Evolutionary conservation across 1,284 basidiomycete species (phyloP), one percentile per base, ranked within the genome.

Genomic region (Apiotrichum laibachii): DNA sequence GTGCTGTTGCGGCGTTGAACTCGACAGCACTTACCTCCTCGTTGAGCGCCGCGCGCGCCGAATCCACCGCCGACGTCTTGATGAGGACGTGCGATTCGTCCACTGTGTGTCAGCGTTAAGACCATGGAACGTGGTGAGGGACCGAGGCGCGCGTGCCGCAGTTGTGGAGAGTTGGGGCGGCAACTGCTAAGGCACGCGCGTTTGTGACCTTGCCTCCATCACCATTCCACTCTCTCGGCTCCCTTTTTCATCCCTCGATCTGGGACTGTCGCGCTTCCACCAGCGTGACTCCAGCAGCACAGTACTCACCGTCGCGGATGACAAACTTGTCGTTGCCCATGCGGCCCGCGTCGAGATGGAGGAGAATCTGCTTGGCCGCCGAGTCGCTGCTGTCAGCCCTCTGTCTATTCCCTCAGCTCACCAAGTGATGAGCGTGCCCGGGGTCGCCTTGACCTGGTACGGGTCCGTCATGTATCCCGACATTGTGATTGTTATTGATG

Each of bases 301-400:
- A 11, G 21, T 7, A 67, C 74, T 55, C 44, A 73, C 75, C 58
- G 51, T 75, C 73, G 9, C 60, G 50, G 11, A 75, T 47, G 34
- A 76, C 68, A 56, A 77, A 77, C 57, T 73, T 75, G 54, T 54
- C 44, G 10, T 61, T 57, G 1, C 75, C 75, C 12, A 70, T 66
- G 8, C 72, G 63, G 37, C 49, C 44, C 7, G 54, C 56, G 60
- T 77, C 72, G 55, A 77, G 55, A 56, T 72, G 72, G 10, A 76
- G 57, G 9, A 77, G 63, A 53, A 77, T 77, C 61, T 76, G 73
- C 61, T 75, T 77, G 7, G 75, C 75, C 11, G 75, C 73, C 37
- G 71, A 72, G 60, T 77, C 75, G 60, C 72, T 76, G 52, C 8
- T 18, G 51, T 59, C 53, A 55, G 57, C 35, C n/a, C n/a, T 3